Percentiles rank a stretch among this genome's conserved stretches.
These are phyloP conservation scores for Elsinoe australis DNA, from an alignment of 2,329 filamentous ascomycete genomes.

Conservation along the genomic window DNA sequence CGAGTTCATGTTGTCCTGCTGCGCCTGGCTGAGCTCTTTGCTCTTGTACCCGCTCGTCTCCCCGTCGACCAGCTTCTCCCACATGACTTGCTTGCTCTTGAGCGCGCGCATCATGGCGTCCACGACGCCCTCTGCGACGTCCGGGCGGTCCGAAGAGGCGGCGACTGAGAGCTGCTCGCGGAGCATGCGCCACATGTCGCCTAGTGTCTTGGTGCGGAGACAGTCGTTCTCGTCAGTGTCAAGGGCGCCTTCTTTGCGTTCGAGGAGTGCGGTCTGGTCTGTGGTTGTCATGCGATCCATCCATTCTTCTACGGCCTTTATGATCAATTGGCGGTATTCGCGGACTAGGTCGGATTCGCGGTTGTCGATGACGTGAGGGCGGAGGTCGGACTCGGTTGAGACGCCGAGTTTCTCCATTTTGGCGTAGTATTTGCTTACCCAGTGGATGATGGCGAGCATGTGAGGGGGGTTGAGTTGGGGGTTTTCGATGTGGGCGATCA, in stretches of 20 bases:
- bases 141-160: conserved; percentile 72
- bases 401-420: conserved; percentile 92
- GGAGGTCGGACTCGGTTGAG: conserved; percentile 63
- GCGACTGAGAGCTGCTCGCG: conserved; percentile 85
- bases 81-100: conserved; percentile 71
- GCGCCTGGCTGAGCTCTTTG: conserved; percentile 36
- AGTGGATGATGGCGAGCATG: conserved; percentile 85
- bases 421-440: conserved; percentile 90
- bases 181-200: conserved; percentile 96
- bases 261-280: conserved; percentile 72
- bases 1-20: conserved; percentile 64
- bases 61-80: conserved; percentile 81
- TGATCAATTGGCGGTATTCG: conserved; percentile 91
- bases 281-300: conserved; percentile 84
- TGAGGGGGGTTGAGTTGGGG: conserved; percentile 76
- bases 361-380: conserved; percentile 82
- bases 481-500: conserved; percentile 75
- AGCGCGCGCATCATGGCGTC: conserved; percentile 92
- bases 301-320: conserved; percentile 93
- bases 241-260: conserved; percentile 70
- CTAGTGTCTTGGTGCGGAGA: conserved; percentile 83
- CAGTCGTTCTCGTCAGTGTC: conserved; percentile 84
- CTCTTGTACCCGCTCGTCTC: conserved; percentile 69
- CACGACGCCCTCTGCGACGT: conserved; percentile 90
- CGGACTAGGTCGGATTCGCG: conserved; percentile 83